These are phyloP conservation scores for Chlamydomonas sphaeroides DNA, from an alignment of 139 green algal genomes.

Conservation along the genomic window DNA sequence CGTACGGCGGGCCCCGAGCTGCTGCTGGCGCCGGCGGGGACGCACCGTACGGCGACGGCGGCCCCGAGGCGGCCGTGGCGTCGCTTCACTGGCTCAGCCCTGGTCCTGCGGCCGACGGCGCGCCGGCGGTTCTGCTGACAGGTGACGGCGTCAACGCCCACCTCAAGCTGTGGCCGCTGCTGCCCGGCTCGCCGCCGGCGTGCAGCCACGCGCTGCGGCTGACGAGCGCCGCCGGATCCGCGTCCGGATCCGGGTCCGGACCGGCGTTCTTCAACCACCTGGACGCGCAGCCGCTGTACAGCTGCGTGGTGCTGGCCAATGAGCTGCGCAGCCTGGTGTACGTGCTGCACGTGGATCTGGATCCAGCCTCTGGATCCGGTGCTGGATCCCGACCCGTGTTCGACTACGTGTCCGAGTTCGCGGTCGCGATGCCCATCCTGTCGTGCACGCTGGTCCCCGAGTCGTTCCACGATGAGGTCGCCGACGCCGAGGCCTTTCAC, in stretches of 20 bases:
- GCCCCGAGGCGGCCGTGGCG: slow-evolving; percentile 2
- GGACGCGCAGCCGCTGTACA: slow-evolving; percentile 46
- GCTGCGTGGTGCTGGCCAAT: slow-evolving; percentile 85
- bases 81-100: slow-evolving; percentile 22
- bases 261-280: slow-evolving; percentile 71
- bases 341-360: slow-evolving; percentile 65
- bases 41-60: not conserved
- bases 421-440: slow-evolving; percentile 81
- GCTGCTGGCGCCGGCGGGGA: not conserved
- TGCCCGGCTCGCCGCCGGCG: not conserved
- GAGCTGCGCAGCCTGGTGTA: slow-evolving; percentile 71
- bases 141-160: slow-evolving; percentile 51
- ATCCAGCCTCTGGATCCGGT: not conserved
- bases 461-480: slow-evolving; percentile 18
- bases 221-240: not conserved
- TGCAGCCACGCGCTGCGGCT: slow-evolving; percentile 25
- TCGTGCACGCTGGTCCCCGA: slow-evolving; percentile 66
- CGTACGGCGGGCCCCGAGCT: slow-evolving; percentile 9
- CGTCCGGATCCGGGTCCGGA: slow-evolving; percentile 11
- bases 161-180: slow-evolving; percentile 66
- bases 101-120: not conserved
- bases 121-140: slow-evolving; percentile 40
- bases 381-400: slow-evolving; percentile 45
- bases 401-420: slow-evolving; percentile 76
- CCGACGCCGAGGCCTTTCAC: slow-evolving; percentile 30